These are phyloP conservation scores for Symbiodinium pilosum DNA, from an alignment of 73 alveolate genomes.

Conservation along the genomic window DNA sequence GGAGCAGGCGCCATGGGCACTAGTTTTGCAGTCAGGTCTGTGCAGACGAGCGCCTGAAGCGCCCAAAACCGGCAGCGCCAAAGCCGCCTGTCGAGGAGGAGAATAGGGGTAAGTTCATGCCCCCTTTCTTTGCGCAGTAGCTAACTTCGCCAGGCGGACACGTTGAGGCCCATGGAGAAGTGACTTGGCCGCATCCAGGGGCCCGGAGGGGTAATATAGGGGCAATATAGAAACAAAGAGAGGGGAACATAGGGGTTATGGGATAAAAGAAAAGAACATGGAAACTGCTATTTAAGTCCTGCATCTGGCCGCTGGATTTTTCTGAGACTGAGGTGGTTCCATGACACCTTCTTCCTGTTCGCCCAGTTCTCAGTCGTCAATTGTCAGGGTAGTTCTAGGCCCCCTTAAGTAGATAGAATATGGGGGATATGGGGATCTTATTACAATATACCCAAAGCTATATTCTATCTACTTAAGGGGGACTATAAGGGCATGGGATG, in stretches of 20 bases:
- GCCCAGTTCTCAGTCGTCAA: constrained; percentile 23
- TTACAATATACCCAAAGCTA: too few relatives aligned
- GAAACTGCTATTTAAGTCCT: background rate
- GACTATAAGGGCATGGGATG: too few relatives aligned
- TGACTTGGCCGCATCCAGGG: background rate
- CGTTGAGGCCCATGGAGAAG: constrained; percentile 89
- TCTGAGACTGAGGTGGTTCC: constrained; percentile 90
- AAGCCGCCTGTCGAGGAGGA: background rate
- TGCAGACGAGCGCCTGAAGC: constrained; percentile 63
- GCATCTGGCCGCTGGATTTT: too few relatives aligned
- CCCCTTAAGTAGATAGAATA: too few relatives aligned
- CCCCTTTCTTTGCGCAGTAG: too few relatives aligned
- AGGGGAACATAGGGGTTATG: background rate
- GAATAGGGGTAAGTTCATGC: background rate
- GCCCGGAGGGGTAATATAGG: background rate
- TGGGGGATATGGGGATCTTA: too few relatives aligned
- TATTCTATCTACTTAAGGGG: too few relatives aligned
- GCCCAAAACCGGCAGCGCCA: background rate
- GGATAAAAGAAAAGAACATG: background rate
- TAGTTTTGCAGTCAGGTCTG: constrained; percentile 70
- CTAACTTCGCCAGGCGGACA: constrained; percentile 6
- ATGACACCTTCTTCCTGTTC: constrained; percentile 38
- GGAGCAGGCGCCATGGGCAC: too few relatives aligned
- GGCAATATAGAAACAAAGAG: background rate
- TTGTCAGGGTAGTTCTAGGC: too few relatives aligned